Conservation (phyloP, 2,329 filamentous ascomycete genomes). For the Penicillium sp. region DNA sequence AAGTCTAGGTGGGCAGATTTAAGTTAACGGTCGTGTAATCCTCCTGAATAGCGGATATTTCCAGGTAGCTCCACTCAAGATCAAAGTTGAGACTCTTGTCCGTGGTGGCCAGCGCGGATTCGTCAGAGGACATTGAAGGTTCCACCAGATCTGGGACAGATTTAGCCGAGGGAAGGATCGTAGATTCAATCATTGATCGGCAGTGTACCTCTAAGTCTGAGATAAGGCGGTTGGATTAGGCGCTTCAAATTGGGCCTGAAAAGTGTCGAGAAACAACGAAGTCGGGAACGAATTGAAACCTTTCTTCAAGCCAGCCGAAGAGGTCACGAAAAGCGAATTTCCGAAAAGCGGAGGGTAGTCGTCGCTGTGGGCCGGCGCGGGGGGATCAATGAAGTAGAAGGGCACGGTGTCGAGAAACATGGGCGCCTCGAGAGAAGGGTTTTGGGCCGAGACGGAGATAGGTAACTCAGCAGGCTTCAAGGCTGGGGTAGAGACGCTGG, state of each 20-base stretch:
- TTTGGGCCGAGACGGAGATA: conserved; percentile 44
- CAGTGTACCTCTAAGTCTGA: conserved; percentile 25
- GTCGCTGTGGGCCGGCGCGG: conserved; percentile 15
- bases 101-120: conserved; percentile 22
- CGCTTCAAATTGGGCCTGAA: conserved; percentile 29
- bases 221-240: conserved; percentile 28
- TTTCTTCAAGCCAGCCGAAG: conserved; percentile 12
- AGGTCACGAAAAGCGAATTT: conserved; percentile 13
- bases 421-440: conserved; percentile 10
- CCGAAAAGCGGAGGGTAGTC: conserved; percentile 31
- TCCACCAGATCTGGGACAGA: conserved; percentile 23
- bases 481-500: conserved; percentile 62
- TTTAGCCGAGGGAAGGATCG: conserved; percentile 18
- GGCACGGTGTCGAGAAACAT: conserved; percentile 15
- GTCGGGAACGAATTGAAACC: neutral
- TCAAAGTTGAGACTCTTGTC: conserved; percentile 23
- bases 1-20: conserved; percentile 25
- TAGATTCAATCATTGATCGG: conserved; percentile 25
- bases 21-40: conserved; percentile 25
- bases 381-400: conserved; percentile 31
- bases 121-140: conserved; percentile 18
- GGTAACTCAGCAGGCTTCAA: conserved; percentile 54
- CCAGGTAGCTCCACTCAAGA: conserved; percentile 25
- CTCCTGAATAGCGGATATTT: conserved; percentile 20
- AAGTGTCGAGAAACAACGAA: conserved; percentile 24